Conservation (phyloP, 305 asterid genomes). For the Andrographis paniculata region DNA sequence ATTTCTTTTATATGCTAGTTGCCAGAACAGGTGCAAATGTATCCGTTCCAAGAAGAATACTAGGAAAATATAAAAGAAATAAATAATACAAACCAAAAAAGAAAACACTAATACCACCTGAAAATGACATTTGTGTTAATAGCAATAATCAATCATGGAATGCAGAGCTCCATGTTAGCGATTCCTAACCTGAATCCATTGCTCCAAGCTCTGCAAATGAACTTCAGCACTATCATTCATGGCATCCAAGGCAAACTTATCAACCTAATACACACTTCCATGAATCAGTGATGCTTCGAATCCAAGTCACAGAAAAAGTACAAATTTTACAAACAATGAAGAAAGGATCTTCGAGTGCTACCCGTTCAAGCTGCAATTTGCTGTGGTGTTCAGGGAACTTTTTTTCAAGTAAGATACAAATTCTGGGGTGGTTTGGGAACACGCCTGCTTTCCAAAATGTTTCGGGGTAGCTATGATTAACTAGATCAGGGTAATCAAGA, state of each 20-base stretch:
- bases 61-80: no score
- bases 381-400: conserved; percentile 98
- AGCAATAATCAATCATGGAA: conserved; percentile 10
- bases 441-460: conserved; percentile 93
- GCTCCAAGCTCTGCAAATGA: conserved; percentile 91
- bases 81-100: conserved; percentile 12
- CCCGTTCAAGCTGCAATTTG: conserved; percentile 96
- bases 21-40: conserved; percentile 13
- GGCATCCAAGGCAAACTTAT: conserved; percentile 83
- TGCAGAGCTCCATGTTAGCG: conserved; percentile 14
- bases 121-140: neutral
- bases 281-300: conserved; percentile 21
- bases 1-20: neutral
- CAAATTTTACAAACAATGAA: conserved; percentile 10
- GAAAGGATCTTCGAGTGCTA: conserved; percentile 26
- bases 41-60: neutral
- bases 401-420: conserved; percentile 77
- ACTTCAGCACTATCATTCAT: conserved; percentile 83
- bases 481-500: conserved; percentile 88
- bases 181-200: conserved; percentile 75
- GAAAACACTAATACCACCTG: conserved; percentile 4
- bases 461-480: conserved; percentile 68
- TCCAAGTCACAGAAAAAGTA: conserved; percentile 13
- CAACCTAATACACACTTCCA: conserved; percentile 52
- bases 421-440: conserved; percentile 86